A percentile compares a stretch with the other conserved stretches of the same genome.
Evolutionary conservation across 352 stramenopile species (phyloP).

Genomic region (Globisporangium cederbergense): DNA sequence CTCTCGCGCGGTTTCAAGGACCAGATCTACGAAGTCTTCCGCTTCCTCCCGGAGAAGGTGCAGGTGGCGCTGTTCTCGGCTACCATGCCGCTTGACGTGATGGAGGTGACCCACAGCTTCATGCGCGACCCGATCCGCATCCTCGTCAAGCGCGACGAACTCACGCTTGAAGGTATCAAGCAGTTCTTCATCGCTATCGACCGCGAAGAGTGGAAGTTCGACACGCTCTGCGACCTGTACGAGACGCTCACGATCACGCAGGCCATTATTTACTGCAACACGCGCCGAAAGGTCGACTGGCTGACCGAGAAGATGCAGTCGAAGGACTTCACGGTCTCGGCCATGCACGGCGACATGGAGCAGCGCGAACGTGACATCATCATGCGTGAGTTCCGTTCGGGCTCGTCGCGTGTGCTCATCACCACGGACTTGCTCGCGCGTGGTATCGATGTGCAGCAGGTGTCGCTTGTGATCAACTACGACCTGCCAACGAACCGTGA

Average conservation of each 20-base stretch:
- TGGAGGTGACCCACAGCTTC: constrained; percentile 98
- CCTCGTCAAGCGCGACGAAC: constrained; percentile 99
- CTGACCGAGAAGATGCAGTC: constrained; percentile 99
- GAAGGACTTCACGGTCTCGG: constrained; percentile 99
- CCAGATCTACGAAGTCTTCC: constrained; percentile 99
- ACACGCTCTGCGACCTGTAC: constrained; percentile 99
- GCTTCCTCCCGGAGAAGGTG: constrained; percentile 96
- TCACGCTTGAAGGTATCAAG: constrained; percentile 99
- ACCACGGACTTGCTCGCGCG: constrained; percentile 98
- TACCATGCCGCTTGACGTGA: constrained; percentile 99
- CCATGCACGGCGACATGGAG: constrained; percentile 99
- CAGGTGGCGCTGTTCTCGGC: constrained; percentile 99
- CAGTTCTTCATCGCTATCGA: constrained; percentile 99
- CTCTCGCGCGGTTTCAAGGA: constrained; percentile 99
- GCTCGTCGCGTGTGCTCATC: constrained; percentile 98
- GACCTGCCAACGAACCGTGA: constrained; percentile 99
- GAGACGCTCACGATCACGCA: constrained; percentile 99
- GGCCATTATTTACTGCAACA: constrained; percentile 99
- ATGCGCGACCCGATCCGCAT: constrained; percentile 99
- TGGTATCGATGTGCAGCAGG: constrained; percentile 99
- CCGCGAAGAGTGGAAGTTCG: constrained; percentile 99
- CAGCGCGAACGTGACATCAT: constrained; percentile 99
- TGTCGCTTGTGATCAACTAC: constrained; percentile 99
- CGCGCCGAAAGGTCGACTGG: constrained; percentile 99
- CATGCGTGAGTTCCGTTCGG: constrained; percentile 99